Base-by-base conservation (phyloP, 495 filamentous ascomycete species). In the Hypoxylon perforatum region DNA sequence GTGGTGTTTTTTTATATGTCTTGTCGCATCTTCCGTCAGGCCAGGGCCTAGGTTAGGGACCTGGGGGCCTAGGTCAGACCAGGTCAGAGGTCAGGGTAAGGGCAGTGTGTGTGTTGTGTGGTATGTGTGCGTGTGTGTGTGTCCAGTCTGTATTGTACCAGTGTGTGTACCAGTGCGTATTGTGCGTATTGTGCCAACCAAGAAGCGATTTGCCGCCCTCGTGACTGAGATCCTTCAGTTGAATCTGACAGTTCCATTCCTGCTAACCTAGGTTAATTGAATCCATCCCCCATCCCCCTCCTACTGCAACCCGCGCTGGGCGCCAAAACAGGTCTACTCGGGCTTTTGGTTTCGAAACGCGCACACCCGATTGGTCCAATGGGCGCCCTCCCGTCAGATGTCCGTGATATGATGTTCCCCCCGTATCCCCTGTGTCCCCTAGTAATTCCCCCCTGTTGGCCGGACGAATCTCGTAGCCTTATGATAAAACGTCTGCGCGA, bases 281-380 rank as follows among this genome's bases (percentile, higher is more conserved):
- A 69, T 64, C 61, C 66, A 65, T 69, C 66, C 51, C 11, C 30
- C 30, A 33, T 10, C 30, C 2, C 7, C 30, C 51, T 69, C 61
- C 56, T 38, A 69, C 57, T 65, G 66, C 33, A 64, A 69, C 66
- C 66, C 61, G 66, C 66, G 56, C 61, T 57, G 57, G 56, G 61
- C 56, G 46, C 61, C 60, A 64, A 69, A 69, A 69, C 65, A 56
- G 48, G 66, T 19, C 45, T 57, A 51, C 30, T 65, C 61, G 61
- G 66, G 57, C 36, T 50, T 64, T 69, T 69, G 56, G 66, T 69
- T 69, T 69, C 36, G 66, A 69, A 65, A 69, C 66, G 66, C 38
- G 51, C 45, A 14, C 60, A 69, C 66, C 66, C 66, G 66, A 69
- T 69, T 69, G 66, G 66, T 15, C 47, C 0, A 14, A 22, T 47